Percentiles rank a stretch among this genome's conserved stretches.
phyloP scores from a whole-genome alignment of 345 rosid species.

The Aurinia saxatilis region DNA sequence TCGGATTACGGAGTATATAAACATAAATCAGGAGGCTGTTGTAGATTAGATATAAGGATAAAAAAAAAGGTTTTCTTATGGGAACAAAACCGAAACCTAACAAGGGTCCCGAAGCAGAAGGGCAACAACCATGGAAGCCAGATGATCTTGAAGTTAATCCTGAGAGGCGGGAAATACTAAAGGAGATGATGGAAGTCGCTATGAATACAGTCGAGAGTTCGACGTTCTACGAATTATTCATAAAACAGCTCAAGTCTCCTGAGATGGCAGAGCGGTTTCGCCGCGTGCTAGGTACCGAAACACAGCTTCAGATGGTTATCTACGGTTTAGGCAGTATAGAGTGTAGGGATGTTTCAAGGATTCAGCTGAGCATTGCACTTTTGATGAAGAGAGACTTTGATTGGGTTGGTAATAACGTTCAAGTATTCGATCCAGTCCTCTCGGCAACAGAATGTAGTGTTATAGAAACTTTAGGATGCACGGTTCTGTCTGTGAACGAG shows the following conservation, averaged over 20 bases:
- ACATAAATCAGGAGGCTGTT: no score
- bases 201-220: conserved; percentile 50
- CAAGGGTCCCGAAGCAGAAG: conserved; percentile 18
- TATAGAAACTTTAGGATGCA: conserved; percentile 61
- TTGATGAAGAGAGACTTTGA: conserved; percentile 63
- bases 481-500: conserved; percentile 63
- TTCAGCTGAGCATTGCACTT: conserved; percentile 70
- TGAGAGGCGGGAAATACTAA: conserved; percentile 42
- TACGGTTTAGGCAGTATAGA: conserved; percentile 90
- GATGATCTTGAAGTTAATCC: conserved; percentile 41
- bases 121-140: conserved; percentile 47
- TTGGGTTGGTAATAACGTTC: conserved; percentile 63
- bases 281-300: conserved; percentile 50
- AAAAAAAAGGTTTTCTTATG: background rate
- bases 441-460: conserved; percentile 58
- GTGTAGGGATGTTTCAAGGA: conserved; percentile 58
- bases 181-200: conserved; percentile 43
- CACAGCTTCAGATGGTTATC: conserved; percentile 51
- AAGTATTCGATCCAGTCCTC: conserved; percentile 82
- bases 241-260: conserved; percentile 54
- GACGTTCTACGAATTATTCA: conserved; percentile 39
- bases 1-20: no score
- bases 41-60: no score
- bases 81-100: conserved; percentile 17
- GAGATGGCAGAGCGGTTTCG: conserved; percentile 35